A percentile compares a stretch with the other conserved stretches of the same genome.
Evolutionary conservation across 176 grass and related monocot genomes (phyloP).

Genomic region (Paspalum vaginatum): DNA sequence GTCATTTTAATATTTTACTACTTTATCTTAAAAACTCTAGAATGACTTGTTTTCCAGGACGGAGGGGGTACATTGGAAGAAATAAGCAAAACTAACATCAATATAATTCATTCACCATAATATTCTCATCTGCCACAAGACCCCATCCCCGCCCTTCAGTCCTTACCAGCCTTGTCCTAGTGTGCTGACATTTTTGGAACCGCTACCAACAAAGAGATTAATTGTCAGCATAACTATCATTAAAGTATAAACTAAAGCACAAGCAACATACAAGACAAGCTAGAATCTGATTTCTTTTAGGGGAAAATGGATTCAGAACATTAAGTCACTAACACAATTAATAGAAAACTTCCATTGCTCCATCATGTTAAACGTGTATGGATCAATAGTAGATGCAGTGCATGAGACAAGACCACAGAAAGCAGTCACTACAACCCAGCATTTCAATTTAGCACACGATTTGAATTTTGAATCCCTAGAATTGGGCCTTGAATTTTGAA

Average conservation of each 20-base stretch:
- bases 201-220: constrained; percentile 56
- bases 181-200: constrained; percentile 94
- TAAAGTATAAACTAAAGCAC: constrained; percentile 20
- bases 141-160: constrained; percentile 98
- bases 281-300: constrained; percentile 27
- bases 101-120: constrained; percentile 64
- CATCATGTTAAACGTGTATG: neutral
- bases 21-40: too few species aligned
- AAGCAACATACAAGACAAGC: neutral
- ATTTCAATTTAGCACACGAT: neutral
- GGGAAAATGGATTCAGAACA: neutral
- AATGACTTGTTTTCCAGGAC: too few species aligned
- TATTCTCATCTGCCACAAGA: constrained; percentile 87
- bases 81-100: constrained; percentile 14
- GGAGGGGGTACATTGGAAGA: neutral
- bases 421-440: neutral
- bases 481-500: neutral
- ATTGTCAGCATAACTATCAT: neutral
- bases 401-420: neutral
- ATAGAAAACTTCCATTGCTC: neutral
- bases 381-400: neutral
- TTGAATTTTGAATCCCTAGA: constrained; percentile 15
- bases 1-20: too few species aligned
- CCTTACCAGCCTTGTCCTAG: constrained; percentile 72
- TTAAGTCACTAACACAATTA: neutral